Base-by-base conservation (phyloP, 257 asterid genomes). In the Paraleonurus japonicus region DNA sequence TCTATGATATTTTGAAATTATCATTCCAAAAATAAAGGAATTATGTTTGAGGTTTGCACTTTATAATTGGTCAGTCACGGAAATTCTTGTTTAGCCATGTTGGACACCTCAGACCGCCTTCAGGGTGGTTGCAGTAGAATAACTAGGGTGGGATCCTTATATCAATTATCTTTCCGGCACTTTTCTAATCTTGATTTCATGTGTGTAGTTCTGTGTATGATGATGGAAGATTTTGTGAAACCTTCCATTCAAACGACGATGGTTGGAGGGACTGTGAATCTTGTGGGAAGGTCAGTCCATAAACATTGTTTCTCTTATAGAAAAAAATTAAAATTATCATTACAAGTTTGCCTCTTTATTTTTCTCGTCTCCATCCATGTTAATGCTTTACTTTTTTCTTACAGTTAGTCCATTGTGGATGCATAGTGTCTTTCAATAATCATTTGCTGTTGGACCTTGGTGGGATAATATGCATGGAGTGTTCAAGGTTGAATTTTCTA, bases 221-320 rank as follows among this genome's bases (percentile, higher is more conserved):
- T 64, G 85, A 82, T 51, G 97, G 92, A 65, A 88, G 76, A 61
- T 90, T 90, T 78, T 90, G 97, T 71, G 92, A 87, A 74, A 84
- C 90, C 57, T 90, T 88, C 80, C 96, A 90, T 76, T 75, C 88
- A 72, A 64, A 64, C 1, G 78, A 88, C 45, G 92, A 85, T 78
- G 97, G 97, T 60, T 88, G 97, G 97, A 90, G 97, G 73, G 86
- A 90, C 65, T 90, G 97, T 74, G 90, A 87, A 75, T 81, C 90
- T 68, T 90, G 97, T 77, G 90, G 90, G 67, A 88, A 85, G 90
- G 92, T 88, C 61, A 76, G 83, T 67, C 73, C 61, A 55, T 60
- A 72, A 41, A 61, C 63, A 4, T 43, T 65, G 68, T 57, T 78
- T 17, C 43, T 65, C 65, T 71, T 24, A 27, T 65, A 53, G 17